Conservation (phyloP, 169 alveolate species). For the Plasmodium cynomolgi region DNA sequence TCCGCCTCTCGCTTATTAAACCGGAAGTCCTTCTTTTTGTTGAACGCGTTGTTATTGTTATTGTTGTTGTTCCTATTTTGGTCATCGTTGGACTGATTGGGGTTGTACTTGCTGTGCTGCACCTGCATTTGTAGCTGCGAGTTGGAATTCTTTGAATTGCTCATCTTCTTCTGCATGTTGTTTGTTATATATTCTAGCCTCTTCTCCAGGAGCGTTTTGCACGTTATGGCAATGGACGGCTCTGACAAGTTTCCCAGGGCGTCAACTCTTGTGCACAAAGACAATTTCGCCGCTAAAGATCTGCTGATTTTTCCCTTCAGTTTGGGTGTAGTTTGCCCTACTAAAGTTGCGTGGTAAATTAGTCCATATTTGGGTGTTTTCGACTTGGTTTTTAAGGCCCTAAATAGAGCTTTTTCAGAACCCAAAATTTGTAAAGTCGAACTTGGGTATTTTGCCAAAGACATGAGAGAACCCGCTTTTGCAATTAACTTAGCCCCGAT, state of each 20-base stretch:
- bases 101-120: conserved; percentile 54
- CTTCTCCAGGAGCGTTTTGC: conserved; percentile 92
- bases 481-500: conserved; percentile 99
- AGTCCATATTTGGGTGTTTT: conserved; percentile 99
- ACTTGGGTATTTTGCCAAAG: conserved; percentile 99
- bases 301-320: conserved; percentile 98
- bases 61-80: conserved; percentile 13
- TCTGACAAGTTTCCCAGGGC: conserved; percentile 95
- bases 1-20: conserved; percentile 60
- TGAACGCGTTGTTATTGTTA: not conserved
- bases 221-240: conserved; percentile 95
- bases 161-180: conserved; percentile 26
- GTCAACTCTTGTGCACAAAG: conserved; percentile 99
- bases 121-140: conserved; percentile 17
- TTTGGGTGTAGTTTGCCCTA: conserved; percentile 98
- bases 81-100: conserved; percentile 27
- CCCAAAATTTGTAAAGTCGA: conserved; percentile 99
- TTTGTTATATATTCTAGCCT: conserved; percentile 83
- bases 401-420: conserved; percentile 98
- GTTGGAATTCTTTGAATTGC: conserved; percentile 14
- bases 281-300: conserved; percentile 98
- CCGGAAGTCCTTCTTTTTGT: not conserved
- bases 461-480: conserved; percentile 98
- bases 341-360: conserved; percentile 98
- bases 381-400: conserved; percentile 98